Evolutionary conservation across 306 rosid species (phyloP).

Genomic region (Cotoneaster glaucophyllus): DNA sequence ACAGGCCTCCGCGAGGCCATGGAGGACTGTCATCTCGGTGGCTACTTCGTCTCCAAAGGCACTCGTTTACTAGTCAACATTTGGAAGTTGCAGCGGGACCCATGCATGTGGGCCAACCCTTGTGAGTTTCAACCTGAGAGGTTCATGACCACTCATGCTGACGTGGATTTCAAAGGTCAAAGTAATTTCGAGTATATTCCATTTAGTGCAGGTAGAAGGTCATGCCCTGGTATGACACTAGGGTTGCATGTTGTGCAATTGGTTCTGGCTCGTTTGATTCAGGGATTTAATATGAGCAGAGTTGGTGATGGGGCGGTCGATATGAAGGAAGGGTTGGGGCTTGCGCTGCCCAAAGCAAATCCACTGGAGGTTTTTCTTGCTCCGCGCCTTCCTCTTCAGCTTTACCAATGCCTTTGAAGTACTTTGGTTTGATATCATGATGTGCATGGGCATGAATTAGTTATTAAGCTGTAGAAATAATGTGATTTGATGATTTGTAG

Average conservation of each 20-base stretch:
- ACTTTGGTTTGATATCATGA: neutral
- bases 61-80: slow-evolving; percentile 28
- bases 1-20: slow-evolving; percentile 32
- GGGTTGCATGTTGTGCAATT: slow-evolving; percentile 21
- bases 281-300: slow-evolving; percentile 21
- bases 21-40: slow-evolving; percentile 22
- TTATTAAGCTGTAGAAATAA: no score
- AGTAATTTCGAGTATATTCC: slow-evolving; percentile 24
- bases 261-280: slow-evolving; percentile 28
- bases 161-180: neutral
- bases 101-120: slow-evolving; percentile 20
- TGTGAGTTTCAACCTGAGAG: slow-evolving; percentile 23
- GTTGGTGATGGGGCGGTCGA: slow-evolving; percentile 8
- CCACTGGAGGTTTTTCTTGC: slow-evolving; percentile 12
- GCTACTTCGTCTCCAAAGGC: slow-evolving; percentile 16
- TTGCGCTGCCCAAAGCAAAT: slow-evolving; percentile 20
- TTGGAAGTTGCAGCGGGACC: slow-evolving; percentile 34
- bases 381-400: slow-evolving; percentile 27
- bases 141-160: slow-evolving; percentile 15
- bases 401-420: slow-evolving; percentile 6
- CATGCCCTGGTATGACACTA: slow-evolving; percentile 22
- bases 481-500: no score
- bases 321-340: slow-evolving; percentile 27
- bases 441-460: neutral
- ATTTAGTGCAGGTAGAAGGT: slow-evolving; percentile 26